phyloP scores from a whole-genome alignment of 2,329 filamentous ascomycete genomes.

The Cytospora leucostoma region DNA sequence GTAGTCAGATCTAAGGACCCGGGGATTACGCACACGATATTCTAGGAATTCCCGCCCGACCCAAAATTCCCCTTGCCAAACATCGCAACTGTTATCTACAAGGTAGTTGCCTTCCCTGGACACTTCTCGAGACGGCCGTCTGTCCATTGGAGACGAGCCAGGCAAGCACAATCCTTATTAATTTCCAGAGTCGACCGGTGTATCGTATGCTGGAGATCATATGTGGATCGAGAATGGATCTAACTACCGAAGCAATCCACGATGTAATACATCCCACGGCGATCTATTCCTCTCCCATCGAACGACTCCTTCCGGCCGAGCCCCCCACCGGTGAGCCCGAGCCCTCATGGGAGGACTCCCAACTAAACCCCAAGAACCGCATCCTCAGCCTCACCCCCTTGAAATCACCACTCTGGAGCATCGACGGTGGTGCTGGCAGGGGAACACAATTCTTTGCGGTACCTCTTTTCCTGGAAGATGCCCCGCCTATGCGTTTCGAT shows the following conservation, averaged over 20 bases:
- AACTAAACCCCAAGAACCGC: slow-evolving; percentile 61
- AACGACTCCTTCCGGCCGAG: background rate
- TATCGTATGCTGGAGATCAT: background rate
- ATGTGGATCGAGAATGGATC: slow-evolving; percentile 47
- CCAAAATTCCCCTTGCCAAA: background rate
- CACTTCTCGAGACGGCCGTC: background rate
- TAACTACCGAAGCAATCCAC: slow-evolving; percentile 48
- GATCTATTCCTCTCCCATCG: background rate
- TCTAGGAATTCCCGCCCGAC: background rate
- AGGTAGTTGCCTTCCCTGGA: background rate
- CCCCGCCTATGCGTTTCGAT: slow-evolving; percentile 57
- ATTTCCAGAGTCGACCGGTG: background rate
- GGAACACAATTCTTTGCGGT: slow-evolving; percentile 60
- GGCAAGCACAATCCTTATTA: background rate
- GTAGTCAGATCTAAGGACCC: slow-evolving; percentile 12
- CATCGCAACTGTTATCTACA: background rate
- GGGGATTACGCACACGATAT: slow-evolving; percentile 2
- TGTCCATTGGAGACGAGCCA: background rate
- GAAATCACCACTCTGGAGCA: slow-evolving; percentile 52
- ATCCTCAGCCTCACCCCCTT: slow-evolving; percentile 56
- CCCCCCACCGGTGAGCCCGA: background rate
- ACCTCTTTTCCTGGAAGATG: slow-evolving; percentile 50
- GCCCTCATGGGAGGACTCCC: slow-evolving; percentile 48
- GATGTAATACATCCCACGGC: background rate
- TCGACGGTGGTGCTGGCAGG: slow-evolving; percentile 59